A percentile compares a stretch with the other conserved stretches of the same genome.
Evolutionary conservation across 1,284 basidiomycete genomes (phyloP).

Genomic region (Melampsora medusae): DNA sequence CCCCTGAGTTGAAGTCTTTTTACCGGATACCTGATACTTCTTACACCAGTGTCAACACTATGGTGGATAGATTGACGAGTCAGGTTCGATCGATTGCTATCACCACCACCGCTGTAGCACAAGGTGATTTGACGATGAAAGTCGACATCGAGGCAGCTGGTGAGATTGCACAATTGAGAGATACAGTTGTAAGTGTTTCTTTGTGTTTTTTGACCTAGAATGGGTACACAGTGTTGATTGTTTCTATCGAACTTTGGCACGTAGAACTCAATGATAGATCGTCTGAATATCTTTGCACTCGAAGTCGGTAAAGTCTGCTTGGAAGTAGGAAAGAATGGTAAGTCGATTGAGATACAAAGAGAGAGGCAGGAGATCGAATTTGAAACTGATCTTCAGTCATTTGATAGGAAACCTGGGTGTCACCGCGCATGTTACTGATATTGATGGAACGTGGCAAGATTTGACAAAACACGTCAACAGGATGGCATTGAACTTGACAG

Average conservation of each 20-base stretch:
- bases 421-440: constrained; percentile 92
- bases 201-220: constrained; percentile 52
- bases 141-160: constrained; percentile 89
- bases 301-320: constrained; percentile 93
- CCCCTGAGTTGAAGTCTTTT: neutral
- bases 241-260: constrained; percentile 8
- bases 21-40: neutral
- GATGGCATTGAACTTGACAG: constrained; percentile 46
- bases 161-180: constrained; percentile 83
- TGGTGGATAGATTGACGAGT: constrained; percentile 69
- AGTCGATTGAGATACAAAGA: neutral
- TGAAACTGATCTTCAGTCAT: neutral
- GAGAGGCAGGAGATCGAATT: neutral
- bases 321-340: constrained; percentile 89
- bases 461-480: constrained; percentile 74
- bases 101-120: constrained; percentile 91
- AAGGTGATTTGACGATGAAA: constrained; percentile 89
- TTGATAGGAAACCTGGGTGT: constrained; percentile 75
- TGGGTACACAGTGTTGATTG: neutral
- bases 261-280: constrained; percentile 79
- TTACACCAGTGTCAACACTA: constrained; percentile 56
- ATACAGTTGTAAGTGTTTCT: constrained; percentile 62
- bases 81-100: constrained; percentile 94
- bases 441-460: constrained; percentile 97
- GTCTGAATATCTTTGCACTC: constrained; percentile 85